Evolutionary conservation across 2,329 filamentous ascomycete species (phyloP).

Genomic region (Nothophoma quercina): DNA sequence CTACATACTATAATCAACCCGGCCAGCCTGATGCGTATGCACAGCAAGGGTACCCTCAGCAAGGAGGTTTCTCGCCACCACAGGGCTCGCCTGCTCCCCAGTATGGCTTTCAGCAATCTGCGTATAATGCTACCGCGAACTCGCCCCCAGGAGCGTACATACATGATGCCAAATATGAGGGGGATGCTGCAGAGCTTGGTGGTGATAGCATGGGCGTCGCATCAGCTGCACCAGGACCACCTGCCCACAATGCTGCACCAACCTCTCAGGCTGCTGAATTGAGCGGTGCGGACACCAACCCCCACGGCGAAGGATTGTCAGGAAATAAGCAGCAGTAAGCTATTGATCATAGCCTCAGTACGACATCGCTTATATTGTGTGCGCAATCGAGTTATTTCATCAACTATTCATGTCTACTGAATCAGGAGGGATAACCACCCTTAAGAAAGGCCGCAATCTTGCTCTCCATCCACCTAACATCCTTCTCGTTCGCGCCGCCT

Average conservation of each 20-base stretch:
- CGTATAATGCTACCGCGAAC: conserved; percentile 16
- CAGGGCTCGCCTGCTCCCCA: conserved; percentile 23
- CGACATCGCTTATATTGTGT: too few species aligned
- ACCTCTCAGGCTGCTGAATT: conserved; percentile 13
- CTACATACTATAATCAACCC: conserved; percentile 9
- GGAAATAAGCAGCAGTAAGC: neutral
- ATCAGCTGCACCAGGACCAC: neutral
- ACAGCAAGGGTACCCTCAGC: conserved; percentile 18
- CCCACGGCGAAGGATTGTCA: neutral
- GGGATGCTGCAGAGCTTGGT: conserved; percentile 6
- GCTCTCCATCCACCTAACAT: conserved; percentile 35
- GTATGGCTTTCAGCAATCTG: conserved; percentile 20
- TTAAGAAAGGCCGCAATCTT: conserved; percentile 19
- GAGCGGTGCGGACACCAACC: conserved; percentile 2
- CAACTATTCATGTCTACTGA: too few species aligned
- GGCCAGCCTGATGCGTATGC: neutral
- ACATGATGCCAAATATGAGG: neutral
- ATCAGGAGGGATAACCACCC: conserved; percentile 2
- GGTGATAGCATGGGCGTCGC: neutral
- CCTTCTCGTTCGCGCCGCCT: conserved; percentile 45
- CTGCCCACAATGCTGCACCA: neutral
- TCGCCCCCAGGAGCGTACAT: conserved; percentile 13
- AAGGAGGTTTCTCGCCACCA: conserved; percentile 11
- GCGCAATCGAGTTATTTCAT: too few species aligned
- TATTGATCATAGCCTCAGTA: too few species aligned